Percentiles rank a stretch among this genome's conserved stretches.
Evolutionary conservation across 2,329 filamentous ascomycete species (phyloP).

Genomic region (Colletotrichum simmondsii): DNA sequence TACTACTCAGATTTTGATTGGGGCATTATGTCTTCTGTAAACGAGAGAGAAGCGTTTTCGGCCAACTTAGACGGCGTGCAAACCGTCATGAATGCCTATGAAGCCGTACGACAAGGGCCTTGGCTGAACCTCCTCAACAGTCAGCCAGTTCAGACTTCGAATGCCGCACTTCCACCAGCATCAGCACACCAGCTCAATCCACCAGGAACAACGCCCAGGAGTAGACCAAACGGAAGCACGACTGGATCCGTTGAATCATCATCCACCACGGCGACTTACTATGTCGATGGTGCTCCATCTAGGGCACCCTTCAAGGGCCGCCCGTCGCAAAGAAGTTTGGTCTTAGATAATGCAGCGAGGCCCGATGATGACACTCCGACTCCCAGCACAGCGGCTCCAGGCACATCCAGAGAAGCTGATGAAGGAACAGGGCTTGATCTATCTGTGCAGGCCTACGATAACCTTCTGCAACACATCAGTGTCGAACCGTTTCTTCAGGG

Average conservation of each 20-base stretch:
- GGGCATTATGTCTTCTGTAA: background rate
- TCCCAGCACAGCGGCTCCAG: background rate
- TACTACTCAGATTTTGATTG: constrained; percentile 9
- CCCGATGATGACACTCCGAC: background rate
- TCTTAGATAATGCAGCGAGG: background rate
- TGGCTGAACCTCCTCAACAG: background rate
- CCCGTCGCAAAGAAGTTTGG: background rate
- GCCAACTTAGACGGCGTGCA: background rate
- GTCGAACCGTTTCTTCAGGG: background rate
- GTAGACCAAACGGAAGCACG: background rate
- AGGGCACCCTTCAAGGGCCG: constrained; percentile 20
- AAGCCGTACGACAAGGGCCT: background rate
- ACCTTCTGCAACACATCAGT: background rate
- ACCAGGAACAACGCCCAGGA: background rate
- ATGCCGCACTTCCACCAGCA: background rate
- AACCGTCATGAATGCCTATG: background rate
- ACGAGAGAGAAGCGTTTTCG: background rate
- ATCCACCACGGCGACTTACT: constrained; percentile 1
- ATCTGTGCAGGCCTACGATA: background rate
- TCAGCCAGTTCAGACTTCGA: too few species aligned
- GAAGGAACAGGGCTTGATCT: background rate
- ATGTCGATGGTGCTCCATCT: constrained; percentile 15
- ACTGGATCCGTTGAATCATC: background rate
- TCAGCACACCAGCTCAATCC: background rate
- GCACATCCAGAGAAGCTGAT: background rate